phyloP scores from a whole-genome alignment of 2,329 filamentous ascomycete genomes.

The Botrytis paeoniae region DNA sequence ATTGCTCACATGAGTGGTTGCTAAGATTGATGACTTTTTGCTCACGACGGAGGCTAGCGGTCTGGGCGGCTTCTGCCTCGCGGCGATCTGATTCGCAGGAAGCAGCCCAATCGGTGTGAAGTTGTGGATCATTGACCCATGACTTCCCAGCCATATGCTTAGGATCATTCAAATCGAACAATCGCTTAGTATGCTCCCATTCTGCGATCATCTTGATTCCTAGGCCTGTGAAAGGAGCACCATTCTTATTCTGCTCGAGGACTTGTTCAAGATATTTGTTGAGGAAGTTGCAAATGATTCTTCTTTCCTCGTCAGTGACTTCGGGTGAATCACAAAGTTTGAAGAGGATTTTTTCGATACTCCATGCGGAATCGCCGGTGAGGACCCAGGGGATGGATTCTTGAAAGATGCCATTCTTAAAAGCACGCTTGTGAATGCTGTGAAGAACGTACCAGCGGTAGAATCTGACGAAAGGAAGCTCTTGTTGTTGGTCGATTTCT shows the following conservation, averaged over 20 bases:
- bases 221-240: background rate
- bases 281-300: background rate
- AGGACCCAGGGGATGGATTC: background rate
- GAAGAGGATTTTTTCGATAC: constrained; percentile 1
- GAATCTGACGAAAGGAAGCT: background rate
- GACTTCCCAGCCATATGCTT: background rate
- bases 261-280: constrained; percentile 1
- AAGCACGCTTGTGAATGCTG: constrained; percentile 14
- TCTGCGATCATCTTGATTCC: background rate
- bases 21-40: background rate
- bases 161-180: constrained; percentile 17
- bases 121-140: background rate
- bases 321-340: background rate
- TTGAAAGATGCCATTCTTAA: constrained; percentile 1
- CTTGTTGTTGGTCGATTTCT: background rate
- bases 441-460: constrained; percentile 19
- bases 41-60: background rate
- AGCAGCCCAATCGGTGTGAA: background rate
- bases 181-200: constrained; percentile 5
- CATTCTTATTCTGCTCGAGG: background rate
- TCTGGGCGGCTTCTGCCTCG: background rate
- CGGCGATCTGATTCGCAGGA: background rate
- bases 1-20: background rate
- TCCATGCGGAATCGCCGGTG: background rate
- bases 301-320: background rate